Percentiles rank a stretch among this genome's conserved stretches.
These are phyloP conservation scores for Penicillium subrubescens DNA, from an alignment of 495 filamentous ascomycete genomes.

Conservation along the genomic window DNA sequence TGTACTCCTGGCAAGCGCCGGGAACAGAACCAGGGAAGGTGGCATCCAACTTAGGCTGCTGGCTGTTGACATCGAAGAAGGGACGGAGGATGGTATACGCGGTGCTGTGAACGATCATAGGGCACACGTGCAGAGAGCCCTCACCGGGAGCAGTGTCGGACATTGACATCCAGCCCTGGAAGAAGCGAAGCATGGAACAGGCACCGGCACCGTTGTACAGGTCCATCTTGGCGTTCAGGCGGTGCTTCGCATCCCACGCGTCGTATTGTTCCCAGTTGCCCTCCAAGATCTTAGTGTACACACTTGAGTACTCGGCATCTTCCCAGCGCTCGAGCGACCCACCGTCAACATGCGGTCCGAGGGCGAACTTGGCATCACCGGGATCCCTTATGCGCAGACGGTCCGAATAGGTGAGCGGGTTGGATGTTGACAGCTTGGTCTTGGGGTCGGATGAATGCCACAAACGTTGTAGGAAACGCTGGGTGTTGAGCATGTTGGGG, in stretches of 20 bases:
- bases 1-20: slow-evolving; percentile 77
- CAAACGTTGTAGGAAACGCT: slow-evolving; percentile 70
- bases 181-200: slow-evolving; percentile 84
- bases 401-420: slow-evolving; percentile 78
- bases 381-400: slow-evolving; percentile 68
- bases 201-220: slow-evolving; percentile 81
- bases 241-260: slow-evolving; percentile 73
- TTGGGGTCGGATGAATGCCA: slow-evolving; percentile 70
- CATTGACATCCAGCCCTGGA: slow-evolving; percentile 87
- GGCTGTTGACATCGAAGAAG: slow-evolving; percentile 67
- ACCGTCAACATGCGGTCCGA: slow-evolving; percentile 85
- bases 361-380: slow-evolving; percentile 75
- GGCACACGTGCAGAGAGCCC: slow-evolving; percentile 84
- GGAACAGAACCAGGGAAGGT: slow-evolving; percentile 75
- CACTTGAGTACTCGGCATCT: slow-evolving; percentile 69
- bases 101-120: slow-evolving; percentile 70
- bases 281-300: slow-evolving; percentile 72
- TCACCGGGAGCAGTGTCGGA: slow-evolving; percentile 69
- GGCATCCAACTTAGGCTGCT: slow-evolving; percentile 40
- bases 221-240: slow-evolving; percentile 69
- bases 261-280: slow-evolving; percentile 84
- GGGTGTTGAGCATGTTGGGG: slow-evolving; percentile 66
- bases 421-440: slow-evolving; percentile 61
- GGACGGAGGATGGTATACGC: slow-evolving; percentile 84
- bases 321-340: slow-evolving; percentile 90